These are phyloP conservation scores for Dactylis glomerata DNA, from an alignment of 176 grass and related monocot species.

Conservation along the genomic window DNA sequence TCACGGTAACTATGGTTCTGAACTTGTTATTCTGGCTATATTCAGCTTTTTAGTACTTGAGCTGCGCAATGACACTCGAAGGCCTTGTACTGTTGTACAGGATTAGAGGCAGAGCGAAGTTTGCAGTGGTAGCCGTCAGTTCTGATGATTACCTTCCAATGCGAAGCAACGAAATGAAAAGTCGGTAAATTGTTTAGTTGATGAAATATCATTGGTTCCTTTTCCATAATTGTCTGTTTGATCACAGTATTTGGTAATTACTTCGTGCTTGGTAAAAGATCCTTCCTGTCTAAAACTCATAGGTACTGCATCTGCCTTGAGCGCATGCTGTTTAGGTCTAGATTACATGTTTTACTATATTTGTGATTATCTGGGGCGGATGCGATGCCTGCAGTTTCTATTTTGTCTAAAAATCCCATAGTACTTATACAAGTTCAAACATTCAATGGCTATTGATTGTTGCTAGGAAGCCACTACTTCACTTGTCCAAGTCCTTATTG, in stretches of 20 bases:
- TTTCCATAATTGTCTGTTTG: neutral
- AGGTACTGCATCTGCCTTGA: neutral
- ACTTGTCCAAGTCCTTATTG: neutral
- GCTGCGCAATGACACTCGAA: neutral
- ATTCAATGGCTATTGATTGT: neutral
- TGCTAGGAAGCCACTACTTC: neutral
- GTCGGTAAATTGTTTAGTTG: conserved; percentile 41
- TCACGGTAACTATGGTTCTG: neutral
- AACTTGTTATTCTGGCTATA: neutral
- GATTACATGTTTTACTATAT: neutral
- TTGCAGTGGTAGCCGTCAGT: conserved; percentile 38
- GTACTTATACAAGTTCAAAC: neutral
- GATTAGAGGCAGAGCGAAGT: conserved; percentile 40
- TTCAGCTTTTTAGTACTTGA: neutral
- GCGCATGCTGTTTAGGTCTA: neutral
- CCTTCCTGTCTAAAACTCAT: neutral
- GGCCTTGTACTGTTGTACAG: conserved; percentile 38
- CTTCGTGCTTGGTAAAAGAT: neutral
- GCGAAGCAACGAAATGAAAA: conserved; percentile 89
- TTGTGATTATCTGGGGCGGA: neutral
- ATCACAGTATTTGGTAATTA: neutral
- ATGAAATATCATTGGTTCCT: neutral
- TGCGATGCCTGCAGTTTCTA: neutral
- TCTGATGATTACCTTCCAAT: conserved; percentile 81
- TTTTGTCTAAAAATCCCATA: neutral